phyloP scores from a whole-genome alignment of 306 rosid genomes.

The Begonia peltatifolia region DNA sequence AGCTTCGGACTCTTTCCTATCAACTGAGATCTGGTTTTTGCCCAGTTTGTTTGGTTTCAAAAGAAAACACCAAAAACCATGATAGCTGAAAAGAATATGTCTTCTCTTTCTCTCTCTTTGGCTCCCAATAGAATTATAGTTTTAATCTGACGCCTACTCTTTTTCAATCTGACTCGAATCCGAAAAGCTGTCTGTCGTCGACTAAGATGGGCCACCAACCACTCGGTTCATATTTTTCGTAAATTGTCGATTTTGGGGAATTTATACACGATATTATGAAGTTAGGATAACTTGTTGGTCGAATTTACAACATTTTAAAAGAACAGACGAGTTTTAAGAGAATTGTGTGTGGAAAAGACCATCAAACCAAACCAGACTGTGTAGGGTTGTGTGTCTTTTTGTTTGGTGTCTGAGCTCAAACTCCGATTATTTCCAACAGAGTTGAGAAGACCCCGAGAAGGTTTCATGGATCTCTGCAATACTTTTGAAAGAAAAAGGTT shows the following conservation, averaged over 20 bases:
- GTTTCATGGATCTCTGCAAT: not conserved
- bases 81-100: constrained; percentile 24
- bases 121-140: constrained; percentile 15
- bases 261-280: too few species aligned
- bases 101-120: constrained; percentile 4
- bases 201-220: constrained; percentile 51
- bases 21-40: constrained; percentile 24
- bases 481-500: not conserved
- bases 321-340: not conserved
- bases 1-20: constrained; percentile 16
- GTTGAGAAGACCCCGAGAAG: not conserved
- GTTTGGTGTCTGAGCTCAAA: constrained; percentile 31
- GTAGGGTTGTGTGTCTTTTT: constrained; percentile 18
- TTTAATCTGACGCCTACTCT: constrained; percentile 20
- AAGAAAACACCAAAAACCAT: constrained; percentile 48
- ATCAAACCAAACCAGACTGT: constrained; percentile 21
- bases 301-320: too few species aligned
- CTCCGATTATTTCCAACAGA: constrained; percentile 18
- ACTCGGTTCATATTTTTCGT: constrained; percentile 1
- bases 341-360: not conserved
- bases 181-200: constrained; percentile 40
- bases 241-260: too few species aligned
- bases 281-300: too few species aligned
- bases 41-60: constrained; percentile 36
- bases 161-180: constrained; percentile 32